Percentiles rank a stretch among this genome's conserved stretches.
Evolutionary conservation across 2,329 filamentous ascomycete species (phyloP).

Genomic region (Clonostachys sp.): DNA sequence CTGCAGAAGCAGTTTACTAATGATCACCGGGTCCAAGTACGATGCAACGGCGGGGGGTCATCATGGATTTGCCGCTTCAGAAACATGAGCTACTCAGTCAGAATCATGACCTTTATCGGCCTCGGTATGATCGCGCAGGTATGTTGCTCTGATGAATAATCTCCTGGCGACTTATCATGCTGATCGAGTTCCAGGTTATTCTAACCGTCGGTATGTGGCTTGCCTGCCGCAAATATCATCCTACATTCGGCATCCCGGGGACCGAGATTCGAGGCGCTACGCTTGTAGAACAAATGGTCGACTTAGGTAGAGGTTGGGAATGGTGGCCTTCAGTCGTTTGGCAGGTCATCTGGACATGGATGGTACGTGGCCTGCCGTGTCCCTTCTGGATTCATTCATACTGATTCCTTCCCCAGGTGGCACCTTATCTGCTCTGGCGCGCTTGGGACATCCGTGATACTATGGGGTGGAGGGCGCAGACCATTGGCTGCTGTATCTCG

Average conservation of each 20-base stretch:
- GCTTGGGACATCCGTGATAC: conserved; percentile 50
- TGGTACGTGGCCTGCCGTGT: conserved; percentile 16
- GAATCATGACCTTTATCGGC: conserved; percentile 37
- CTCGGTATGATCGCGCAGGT: conserved; percentile 45
- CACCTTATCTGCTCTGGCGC: conserved; percentile 45
- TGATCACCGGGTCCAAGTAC: too few relatives aligned
- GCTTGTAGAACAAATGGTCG: conserved; percentile 32
- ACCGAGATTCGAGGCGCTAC: conserved; percentile 21
- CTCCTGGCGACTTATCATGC: neutral
- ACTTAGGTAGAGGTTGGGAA: conserved; percentile 47
- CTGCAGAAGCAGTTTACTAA: conserved; percentile 35
- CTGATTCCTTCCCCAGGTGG: conserved; percentile 22
- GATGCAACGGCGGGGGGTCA: conserved; percentile 16
- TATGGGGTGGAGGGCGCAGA: conserved; percentile 53
- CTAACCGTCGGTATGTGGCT: conserved; percentile 50
- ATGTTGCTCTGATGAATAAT: conserved; percentile 4
- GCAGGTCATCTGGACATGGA: conserved; percentile 51
- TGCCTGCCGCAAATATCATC: conserved; percentile 53
- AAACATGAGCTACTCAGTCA: conserved; percentile 27
- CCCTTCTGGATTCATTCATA: neutral
- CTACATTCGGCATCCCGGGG: conserved; percentile 38
- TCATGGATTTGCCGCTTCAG: conserved; percentile 26
- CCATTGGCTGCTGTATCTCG: conserved; percentile 29
- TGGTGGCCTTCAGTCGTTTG: conserved; percentile 54
- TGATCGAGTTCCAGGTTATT: conserved; percentile 12